Base-by-base conservation (phyloP, 768 basidiomycete genomes). In the Rhodotorula sphaerocarpa region DNA sequence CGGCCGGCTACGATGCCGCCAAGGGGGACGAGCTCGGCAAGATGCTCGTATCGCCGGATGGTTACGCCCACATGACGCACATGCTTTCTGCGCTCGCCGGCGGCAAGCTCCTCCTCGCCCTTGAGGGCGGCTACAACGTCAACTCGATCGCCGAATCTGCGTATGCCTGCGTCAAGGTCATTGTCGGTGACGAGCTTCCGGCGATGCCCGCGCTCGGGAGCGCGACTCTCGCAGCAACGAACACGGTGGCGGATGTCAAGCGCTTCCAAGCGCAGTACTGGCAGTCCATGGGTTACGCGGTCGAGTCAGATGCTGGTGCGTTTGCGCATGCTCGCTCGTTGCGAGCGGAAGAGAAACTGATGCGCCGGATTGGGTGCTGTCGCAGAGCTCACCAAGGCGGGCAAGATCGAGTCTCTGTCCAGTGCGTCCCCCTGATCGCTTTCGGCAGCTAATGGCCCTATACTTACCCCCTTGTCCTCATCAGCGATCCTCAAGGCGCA, bases 11-110 rank as follows among this genome's bases (percentile, higher is more conserved):
- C 72, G 95, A 99, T 72, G 95, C 95, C 14, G 95, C 95, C 1
- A 82, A 81, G 33, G 95, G 95, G 6, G 95, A 99, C 71, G 83
- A 84, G 42, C 80, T 99, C 7, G 95, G 95, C 41, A 86, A 86
- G 76, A 96, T 92, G 71, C 79, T 84, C 68, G 92, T 99, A 63
- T 82, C 88, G 7, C 95, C 95, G 1, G 82, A 84, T 23, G 95
- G 92, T 7, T 99, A 90, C 74, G 90, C 90, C 0, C 95, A 97
- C 71, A 97, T 99, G 92, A 95, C 95, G 10, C 88, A 96, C 72
- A 93, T 99, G 90, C 80, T 99, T 14, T 82, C 84, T 44, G 83
- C 86, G 27, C 79, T 99, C 23, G 93, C 93, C 28, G 82, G 83
- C 12, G 95, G 95, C 5, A 87, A 84, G 70, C 71, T 99, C 21